Evolutionary conservation across 148 eudicot genomes (phyloP).

Genomic region (Vaccinium macrocarpon): DNA sequence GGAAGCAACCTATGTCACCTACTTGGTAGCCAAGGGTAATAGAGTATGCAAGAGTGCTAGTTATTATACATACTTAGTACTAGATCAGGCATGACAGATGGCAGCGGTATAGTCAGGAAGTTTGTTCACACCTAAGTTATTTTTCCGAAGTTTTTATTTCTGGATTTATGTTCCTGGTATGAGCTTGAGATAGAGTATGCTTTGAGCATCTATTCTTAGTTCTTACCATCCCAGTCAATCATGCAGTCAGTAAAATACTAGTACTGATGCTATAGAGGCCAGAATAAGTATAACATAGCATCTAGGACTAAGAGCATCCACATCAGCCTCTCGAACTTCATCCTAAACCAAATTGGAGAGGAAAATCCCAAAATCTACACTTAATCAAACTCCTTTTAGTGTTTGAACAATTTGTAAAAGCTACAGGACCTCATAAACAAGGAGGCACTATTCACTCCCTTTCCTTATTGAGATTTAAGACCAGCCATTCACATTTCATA

Average conservation of each 20-base stretch:
- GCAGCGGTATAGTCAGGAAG: neutral
- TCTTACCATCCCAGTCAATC: neutral
- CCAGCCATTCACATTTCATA: neutral
- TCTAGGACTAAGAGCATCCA: neutral
- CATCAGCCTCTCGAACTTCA: neutral
- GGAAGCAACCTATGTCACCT: neutral
- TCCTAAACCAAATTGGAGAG: neutral
- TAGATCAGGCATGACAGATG: neutral
- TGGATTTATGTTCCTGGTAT: neutral
- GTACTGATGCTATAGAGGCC: neutral
- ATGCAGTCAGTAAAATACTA: neutral
- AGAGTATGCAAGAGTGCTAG: neutral
- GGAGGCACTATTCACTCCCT: neutral
- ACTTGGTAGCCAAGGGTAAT: neutral
- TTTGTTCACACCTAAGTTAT: neutral
- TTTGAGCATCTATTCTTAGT: neutral
- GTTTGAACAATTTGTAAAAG: neutral
- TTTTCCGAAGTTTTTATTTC: neutral
- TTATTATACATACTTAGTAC: neutral
- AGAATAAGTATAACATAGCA: neutral
- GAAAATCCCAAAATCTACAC: neutral
- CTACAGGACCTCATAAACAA: neutral
- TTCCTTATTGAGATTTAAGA: neutral
- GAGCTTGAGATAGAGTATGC: neutral
- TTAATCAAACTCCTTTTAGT: neutral